Percentiles rank a stretch among this genome's conserved stretches.
Evolutionary conservation across 129 eudicot species (phyloP).

Genomic region (Artemisia argyi): DNA sequence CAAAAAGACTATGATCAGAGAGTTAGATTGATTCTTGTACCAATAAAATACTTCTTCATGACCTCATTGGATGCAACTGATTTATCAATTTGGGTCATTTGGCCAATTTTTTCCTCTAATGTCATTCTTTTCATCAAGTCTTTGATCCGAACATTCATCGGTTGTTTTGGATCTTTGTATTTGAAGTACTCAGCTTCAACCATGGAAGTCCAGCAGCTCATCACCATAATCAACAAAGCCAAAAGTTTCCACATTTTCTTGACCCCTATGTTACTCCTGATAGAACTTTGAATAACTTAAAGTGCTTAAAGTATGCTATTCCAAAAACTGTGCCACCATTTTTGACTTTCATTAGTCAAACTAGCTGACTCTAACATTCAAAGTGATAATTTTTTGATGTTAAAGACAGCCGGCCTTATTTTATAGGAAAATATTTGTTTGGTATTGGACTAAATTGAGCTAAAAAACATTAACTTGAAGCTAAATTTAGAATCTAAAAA

Average conservation of each 20-base stretch:
- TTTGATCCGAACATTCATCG: slow-evolving; percentile 20
- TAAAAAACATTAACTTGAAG: neutral
- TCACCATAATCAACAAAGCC: slow-evolving; percentile 19
- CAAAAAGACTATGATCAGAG: neutral
- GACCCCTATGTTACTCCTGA: slow-evolving; percentile 12
- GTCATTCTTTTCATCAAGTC: slow-evolving; percentile 32
- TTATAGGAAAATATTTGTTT: too few relatives aligned
- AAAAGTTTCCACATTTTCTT: slow-evolving; percentile 6
- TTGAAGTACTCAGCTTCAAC: slow-evolving; percentile 11
- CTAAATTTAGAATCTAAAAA: neutral
- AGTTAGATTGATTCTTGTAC: neutral
- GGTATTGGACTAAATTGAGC: neutral
- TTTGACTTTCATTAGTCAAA: slow-evolving; percentile 2
- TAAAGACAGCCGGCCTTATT: too few relatives aligned
- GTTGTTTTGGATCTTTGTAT: slow-evolving; percentile 29
- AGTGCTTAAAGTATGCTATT: neutral
- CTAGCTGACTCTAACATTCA: neutral
- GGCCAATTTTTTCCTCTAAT: slow-evolving; percentile 31
- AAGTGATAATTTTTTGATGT: neutral
- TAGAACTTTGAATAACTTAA: neutral
- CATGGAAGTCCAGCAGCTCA: slow-evolving; percentile 16
- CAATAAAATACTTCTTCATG: slow-evolving; percentile 25
- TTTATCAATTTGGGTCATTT: slow-evolving; percentile 28
- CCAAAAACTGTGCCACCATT: neutral
- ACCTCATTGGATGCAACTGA: slow-evolving; percentile 24